A percentile compares a stretch with the other conserved stretches of the same genome.
Conservation (phyloP, 306 rosid genomes). For the Cucumis hystrix region DNA sequence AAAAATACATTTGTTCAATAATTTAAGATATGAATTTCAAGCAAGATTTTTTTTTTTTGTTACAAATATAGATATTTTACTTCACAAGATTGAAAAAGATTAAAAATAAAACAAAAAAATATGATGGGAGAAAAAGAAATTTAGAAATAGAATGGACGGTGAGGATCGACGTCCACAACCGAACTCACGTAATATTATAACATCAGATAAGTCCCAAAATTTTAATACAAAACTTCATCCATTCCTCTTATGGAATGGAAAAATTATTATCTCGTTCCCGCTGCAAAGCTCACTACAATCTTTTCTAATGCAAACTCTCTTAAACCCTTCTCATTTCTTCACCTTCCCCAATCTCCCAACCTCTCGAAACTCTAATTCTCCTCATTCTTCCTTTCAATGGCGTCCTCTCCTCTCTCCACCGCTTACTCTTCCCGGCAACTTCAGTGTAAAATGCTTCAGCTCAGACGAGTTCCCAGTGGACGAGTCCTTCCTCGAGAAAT, state of each 20-base stretch:
- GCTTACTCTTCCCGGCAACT: background rate
- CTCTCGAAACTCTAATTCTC: conserved; percentile 21
- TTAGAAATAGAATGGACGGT: background rate
- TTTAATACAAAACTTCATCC: background rate
- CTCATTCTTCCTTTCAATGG: conserved; percentile 13
- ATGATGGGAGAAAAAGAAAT: background rate
- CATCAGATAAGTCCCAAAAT: background rate
- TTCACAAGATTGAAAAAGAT: too few species aligned
- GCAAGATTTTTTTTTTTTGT: too few species aligned
- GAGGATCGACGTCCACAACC: background rate
- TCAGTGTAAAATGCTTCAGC: conserved; percentile 18
- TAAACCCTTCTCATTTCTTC: conserved; percentile 46
- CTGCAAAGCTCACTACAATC: background rate
- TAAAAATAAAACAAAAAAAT: background rate
- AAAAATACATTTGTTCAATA: too few species aligned
- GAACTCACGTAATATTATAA: background rate
- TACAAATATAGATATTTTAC: too few species aligned
- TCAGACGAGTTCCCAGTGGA: conserved; percentile 98
- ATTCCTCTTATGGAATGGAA: background rate
- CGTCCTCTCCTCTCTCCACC: conserved; percentile 14
- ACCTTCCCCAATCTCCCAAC: conserved; percentile 51
- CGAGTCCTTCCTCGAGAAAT: conserved; percentile 45
- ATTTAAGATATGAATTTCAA: too few species aligned
- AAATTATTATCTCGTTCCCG: background rate
- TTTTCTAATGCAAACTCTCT: conserved; percentile 46